phyloP scores from a whole-genome alignment of 257 asterid genomes.

The Solanum appendiculatum region DNA sequence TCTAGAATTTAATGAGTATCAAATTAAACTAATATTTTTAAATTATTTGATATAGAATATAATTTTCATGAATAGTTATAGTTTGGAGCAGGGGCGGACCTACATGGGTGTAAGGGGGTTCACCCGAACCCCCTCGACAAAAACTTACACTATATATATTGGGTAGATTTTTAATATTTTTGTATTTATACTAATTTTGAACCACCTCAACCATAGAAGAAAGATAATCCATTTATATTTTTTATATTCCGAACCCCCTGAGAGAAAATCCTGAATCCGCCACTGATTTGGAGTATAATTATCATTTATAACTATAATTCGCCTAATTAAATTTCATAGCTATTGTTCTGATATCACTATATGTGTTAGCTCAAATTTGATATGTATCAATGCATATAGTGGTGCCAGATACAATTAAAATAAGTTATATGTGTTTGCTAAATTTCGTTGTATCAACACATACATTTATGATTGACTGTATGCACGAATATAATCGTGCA shows the following conservation, averaged over 20 bases:
- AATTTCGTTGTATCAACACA: no score
- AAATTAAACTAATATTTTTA: not conserved
- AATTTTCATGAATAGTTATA: not conserved
- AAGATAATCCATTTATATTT: no score
- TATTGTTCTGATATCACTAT: not conserved
- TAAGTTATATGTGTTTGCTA: not conserved
- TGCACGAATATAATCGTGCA: not conserved
- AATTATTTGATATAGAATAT: not conserved
- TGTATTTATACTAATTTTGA: no score
- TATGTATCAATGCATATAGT: not conserved
- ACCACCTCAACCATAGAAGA: no score
- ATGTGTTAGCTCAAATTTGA: not conserved
- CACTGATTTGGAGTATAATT: not conserved
- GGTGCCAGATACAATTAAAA: not conserved
- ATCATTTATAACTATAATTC: not conserved
- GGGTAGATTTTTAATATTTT: no score
- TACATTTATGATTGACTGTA: no score
- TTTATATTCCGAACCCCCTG: no score
- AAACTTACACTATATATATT: no score
- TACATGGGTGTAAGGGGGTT: no score
- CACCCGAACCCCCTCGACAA: no score
- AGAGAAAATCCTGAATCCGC: no score
- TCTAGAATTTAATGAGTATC: not conserved
- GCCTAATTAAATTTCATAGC: not conserved
- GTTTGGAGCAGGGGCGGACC: no score